Evolutionary conservation across 2,329 filamentous ascomycete species (phyloP).

Genomic region (Annulohypoxylon truncatum): DNA sequence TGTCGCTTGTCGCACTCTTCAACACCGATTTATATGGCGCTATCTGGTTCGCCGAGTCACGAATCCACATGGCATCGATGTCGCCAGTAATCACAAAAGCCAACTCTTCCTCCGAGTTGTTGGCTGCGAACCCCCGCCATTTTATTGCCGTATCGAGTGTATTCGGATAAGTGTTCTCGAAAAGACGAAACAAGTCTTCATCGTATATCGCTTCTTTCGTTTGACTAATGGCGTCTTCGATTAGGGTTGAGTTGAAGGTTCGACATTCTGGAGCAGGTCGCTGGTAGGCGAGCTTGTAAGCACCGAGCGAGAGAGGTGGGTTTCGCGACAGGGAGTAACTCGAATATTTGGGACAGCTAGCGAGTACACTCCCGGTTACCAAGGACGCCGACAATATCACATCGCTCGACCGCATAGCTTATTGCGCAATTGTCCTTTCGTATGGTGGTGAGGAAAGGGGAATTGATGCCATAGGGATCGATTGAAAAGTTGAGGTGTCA

Average conservation of each 20-base stretch:
- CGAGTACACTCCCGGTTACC: slow-evolving; percentile 13
- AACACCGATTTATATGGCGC: slow-evolving; percentile 74
- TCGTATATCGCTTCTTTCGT: slow-evolving; percentile 57
- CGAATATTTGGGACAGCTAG: slow-evolving; percentile 48
- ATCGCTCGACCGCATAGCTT: slow-evolving; percentile 29
- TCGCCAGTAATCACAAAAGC: slow-evolving; percentile 87
- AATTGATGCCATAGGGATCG: background rate
- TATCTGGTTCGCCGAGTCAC: slow-evolving; percentile 83
- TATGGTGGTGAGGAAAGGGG: background rate
- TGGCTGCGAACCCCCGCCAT: slow-evolving; percentile 75
- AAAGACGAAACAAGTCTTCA: slow-evolving; percentile 79
- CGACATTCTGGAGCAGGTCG: slow-evolving; percentile 75
- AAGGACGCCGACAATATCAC: slow-evolving; percentile 21
- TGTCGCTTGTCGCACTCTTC: slow-evolving; percentile 66
- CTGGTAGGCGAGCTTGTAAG: slow-evolving; percentile 50
- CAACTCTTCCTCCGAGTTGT: slow-evolving; percentile 60
- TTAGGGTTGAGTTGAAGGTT: slow-evolving; percentile 75
- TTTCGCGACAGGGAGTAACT: slow-evolving; percentile 47
- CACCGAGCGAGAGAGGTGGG: slow-evolving; percentile 49
- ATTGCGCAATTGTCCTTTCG: background rate
- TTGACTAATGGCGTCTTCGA: slow-evolving; percentile 73
- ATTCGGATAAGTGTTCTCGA: slow-evolving; percentile 86
- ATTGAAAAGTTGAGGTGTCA: background rate
- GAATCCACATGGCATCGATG: slow-evolving; percentile 89
- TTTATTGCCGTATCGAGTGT: slow-evolving; percentile 84